Conservation (phyloP, 129 eudicot species). For the Chrysanthemum makinoi region DNA sequence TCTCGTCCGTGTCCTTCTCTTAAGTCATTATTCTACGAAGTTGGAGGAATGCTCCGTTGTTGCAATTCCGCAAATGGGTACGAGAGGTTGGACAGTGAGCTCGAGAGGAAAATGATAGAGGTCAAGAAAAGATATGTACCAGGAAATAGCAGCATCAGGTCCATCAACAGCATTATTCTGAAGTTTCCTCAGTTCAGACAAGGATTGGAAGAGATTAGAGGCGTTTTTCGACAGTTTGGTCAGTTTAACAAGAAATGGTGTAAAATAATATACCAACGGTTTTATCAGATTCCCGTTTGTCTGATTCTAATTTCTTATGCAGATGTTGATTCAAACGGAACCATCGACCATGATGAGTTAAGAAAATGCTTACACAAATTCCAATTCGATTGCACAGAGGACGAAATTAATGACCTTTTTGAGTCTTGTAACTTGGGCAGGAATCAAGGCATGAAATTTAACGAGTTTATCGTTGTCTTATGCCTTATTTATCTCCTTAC, state of each 20-base stretch:
- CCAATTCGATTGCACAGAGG: slow-evolving; percentile 42
- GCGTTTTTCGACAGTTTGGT: slow-evolving; percentile 63
- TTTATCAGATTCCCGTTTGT: background rate
- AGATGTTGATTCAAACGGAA: slow-evolving; percentile 63
- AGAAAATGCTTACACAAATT: slow-evolving; percentile 51
- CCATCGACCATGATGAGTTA: slow-evolving; percentile 51
- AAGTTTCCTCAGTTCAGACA: slow-evolving; percentile 62
- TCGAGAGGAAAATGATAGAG: slow-evolving; percentile 59
- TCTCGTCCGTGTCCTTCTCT: slow-evolving; percentile 26
- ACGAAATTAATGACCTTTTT: slow-evolving; percentile 57
- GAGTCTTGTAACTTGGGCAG: slow-evolving; percentile 53
- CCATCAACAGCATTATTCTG: slow-evolving; percentile 57
- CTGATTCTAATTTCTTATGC: background rate
- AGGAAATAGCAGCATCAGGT: slow-evolving; percentile 40
- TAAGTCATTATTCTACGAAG: slow-evolving; percentile 43
- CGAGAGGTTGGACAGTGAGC: slow-evolving; percentile 49
- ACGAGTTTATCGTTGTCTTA: slow-evolving; percentile 58
- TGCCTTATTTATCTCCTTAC: slow-evolving; percentile 56
- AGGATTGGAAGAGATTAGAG: slow-evolving; percentile 53
- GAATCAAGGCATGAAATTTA: slow-evolving; percentile 48
- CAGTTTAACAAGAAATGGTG: slow-evolving; percentile 29
- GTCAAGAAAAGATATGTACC: slow-evolving; percentile 37
- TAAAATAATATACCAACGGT: background rate
- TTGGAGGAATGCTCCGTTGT: slow-evolving; percentile 46
- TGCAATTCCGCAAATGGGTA: slow-evolving; percentile 39